Base-by-base conservation (phyloP, 1,284 basidiomycete species). In the Ustilago shanxiensis region DNA sequence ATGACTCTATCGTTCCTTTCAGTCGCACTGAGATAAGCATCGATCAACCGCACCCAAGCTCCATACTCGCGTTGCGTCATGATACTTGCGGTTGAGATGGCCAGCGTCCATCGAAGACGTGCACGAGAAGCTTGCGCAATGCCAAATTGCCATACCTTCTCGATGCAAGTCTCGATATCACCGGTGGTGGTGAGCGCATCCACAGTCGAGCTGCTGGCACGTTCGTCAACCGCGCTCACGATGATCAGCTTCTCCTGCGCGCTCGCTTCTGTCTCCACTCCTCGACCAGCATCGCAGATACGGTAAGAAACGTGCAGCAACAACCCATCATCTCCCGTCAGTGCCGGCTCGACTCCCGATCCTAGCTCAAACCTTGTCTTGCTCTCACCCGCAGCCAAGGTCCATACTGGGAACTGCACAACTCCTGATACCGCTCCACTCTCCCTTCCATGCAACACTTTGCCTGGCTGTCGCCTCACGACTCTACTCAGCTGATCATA, bases 221-320 rank as follows among this genome's bases (percentile, higher is more conserved):
- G 61, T 35, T 79, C 79, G 59, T 83, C 81, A 14, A 83, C 69
- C 28, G 69, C 60, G 37, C 72, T 77, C 33, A 79, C 63, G 41
- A 79, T 45, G 11, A 72, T 64, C 18, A 77, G 11, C 13, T 41
- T 65, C 18, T 61, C 63, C n/a, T 56, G 35, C 20, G 11, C 24
- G 2, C 11, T 31, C 18, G 11, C 55, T 33, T 31, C 3, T 26
- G 11, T 20, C 22, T 28, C 33, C 5, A 26, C 44, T 8, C 28
- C 41, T 16, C 3, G 20, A n/a, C 29, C 50, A 35, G 41, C 10
- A 4, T 44, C 51, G 39, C 77, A 67, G 33, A 67, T 44, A 2
- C 60, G 49, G 35, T 72, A 82, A 35, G 51, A 52, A 14, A 80
- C 57, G 41, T 80, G 80, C 45, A 82, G 56, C 22, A 80, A 11